phyloP scores from a whole-genome alignment of 805 yeast genomes.

The Barnettozyma pratensis region DNA sequence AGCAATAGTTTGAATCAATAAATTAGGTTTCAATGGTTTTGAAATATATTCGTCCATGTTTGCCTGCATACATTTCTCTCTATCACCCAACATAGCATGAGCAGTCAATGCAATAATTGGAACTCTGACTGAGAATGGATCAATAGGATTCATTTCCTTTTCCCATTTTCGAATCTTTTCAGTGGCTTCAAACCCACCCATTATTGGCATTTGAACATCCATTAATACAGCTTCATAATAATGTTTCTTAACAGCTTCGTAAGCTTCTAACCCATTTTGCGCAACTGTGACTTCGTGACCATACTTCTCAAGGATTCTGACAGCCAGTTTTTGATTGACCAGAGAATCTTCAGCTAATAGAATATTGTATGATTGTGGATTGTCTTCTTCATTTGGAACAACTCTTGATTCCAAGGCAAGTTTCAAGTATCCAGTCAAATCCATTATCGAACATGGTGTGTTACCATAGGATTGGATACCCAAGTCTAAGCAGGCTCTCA shows the following conservation, averaged over 20 bases:
- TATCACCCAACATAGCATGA: constrained; percentile 85
- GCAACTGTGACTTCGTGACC: constrained; percentile 83
- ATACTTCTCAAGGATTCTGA: constrained; percentile 76
- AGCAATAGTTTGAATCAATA: constrained; percentile 75
- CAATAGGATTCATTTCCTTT: constrained; percentile 68
- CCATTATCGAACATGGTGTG: constrained; percentile 78
- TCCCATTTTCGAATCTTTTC: constrained; percentile 86
- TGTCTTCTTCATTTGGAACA: constrained; percentile 74
- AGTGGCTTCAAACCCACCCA: constrained; percentile 93
- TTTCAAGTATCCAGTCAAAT: constrained; percentile 73
- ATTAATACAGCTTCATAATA: constrained; percentile 79
- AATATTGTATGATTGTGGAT: constrained; percentile 66
- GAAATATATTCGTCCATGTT: constrained; percentile 51
- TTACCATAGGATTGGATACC: constrained; percentile 88
- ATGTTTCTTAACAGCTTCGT: constrained; percentile 63
- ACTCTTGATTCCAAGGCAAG: constrained; percentile 84
- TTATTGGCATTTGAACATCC: constrained; percentile 95
- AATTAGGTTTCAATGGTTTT: constrained; percentile 47
- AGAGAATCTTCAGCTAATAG: constrained; percentile 82
- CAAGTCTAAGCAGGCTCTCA: constrained; percentile 75
- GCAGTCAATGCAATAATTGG: constrained; percentile 91
- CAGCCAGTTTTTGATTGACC: constrained; percentile 85
- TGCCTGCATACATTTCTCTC: constrained; percentile 38
- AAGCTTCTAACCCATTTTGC: constrained; percentile 80
- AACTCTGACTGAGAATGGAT: constrained; percentile 64